A percentile compares a stretch with the other conserved stretches of the same genome.
Evolutionary conservation across 129 eudicot species (phyloP).

Genomic region (Sambucus nigra): DNA sequence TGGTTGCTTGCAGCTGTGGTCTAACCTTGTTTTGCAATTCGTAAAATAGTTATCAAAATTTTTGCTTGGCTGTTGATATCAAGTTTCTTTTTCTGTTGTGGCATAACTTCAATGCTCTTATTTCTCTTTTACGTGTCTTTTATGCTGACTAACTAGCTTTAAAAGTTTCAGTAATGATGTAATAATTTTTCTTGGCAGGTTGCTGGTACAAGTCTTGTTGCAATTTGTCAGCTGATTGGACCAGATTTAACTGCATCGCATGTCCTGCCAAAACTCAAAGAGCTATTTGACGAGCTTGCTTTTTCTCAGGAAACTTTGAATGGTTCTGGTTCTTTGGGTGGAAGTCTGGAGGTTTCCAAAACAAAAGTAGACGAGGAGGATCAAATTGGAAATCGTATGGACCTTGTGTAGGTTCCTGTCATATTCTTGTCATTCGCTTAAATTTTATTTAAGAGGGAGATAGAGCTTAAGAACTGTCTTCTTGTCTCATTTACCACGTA

Average conservation of each 20-base stretch:
- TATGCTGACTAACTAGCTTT: not conserved
- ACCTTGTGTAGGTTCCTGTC: slow-evolving; percentile 69
- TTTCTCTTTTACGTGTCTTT: not conserved
- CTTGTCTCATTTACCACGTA: slow-evolving; percentile 5
- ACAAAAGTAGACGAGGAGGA: slow-evolving; percentile 33
- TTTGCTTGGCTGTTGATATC: too few species aligned
- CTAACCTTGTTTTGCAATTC: too few species aligned
- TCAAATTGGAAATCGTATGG: slow-evolving; percentile 50
- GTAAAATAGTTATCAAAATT: too few species aligned
- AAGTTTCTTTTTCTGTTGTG: not conserved
- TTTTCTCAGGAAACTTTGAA: slow-evolving; percentile 62
- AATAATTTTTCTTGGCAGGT: slow-evolving; percentile 33
- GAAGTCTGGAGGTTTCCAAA: slow-evolving; percentile 29
- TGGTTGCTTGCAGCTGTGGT: too few species aligned
- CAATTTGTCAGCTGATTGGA: slow-evolving; percentile 85
- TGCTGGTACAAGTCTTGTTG: slow-evolving; percentile 73
- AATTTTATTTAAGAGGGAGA: slow-evolving; percentile 1
- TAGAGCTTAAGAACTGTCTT: not conserved
- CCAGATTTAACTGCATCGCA: slow-evolving; percentile 74
- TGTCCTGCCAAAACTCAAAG: slow-evolving; percentile 85
- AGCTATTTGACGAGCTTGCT: slow-evolving; percentile 75
- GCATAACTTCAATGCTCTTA: not conserved
- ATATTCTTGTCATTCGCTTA: not conserved
- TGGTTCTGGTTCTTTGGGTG: slow-evolving; percentile 24
- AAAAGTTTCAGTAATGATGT: not conserved